A percentile compares a stretch with the other conserved stretches of the same genome.
Conservation (phyloP, 805 yeast species). For the Zygotorulaspora chibaensis region DNA sequence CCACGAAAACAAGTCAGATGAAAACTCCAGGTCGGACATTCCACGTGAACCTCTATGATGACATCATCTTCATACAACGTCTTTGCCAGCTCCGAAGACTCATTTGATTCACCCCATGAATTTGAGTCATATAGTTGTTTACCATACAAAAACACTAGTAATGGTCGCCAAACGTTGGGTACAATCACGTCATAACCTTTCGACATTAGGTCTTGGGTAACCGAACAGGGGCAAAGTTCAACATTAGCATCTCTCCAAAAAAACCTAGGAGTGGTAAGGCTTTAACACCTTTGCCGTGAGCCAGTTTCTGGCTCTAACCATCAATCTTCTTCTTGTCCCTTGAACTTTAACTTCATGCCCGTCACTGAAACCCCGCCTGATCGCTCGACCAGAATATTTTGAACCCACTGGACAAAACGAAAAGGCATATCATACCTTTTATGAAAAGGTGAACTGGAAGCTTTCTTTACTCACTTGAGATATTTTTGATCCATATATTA, state of each 20-base stretch:
- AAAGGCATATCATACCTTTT: constrained; percentile 61
- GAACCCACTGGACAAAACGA: constrained; percentile 72
- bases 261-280: constrained; percentile 87
- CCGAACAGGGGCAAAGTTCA: constrained; percentile 74
- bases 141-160: constrained; percentile 74
- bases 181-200: constrained; percentile 65
- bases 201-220: constrained; percentile 69
- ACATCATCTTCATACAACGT: constrained; percentile 74
- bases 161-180: constrained; percentile 95
- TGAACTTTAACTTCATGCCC: constrained; percentile 82
- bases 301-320: constrained; percentile 90
- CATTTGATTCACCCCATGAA: constrained; percentile 89
- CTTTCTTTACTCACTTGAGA: constrained; percentile 49
- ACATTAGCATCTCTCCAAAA: constrained; percentile 88
- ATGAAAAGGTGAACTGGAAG: constrained; percentile 67
- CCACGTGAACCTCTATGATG: constrained; percentile 83
- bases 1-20: constrained; percentile 73
- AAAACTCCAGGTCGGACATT: constrained; percentile 80
- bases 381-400: constrained; percentile 79
- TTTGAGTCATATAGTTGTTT: constrained; percentile 96
- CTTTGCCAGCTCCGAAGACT: constrained; percentile 63
- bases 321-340: constrained; percentile 75
- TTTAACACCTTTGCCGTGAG: constrained; percentile 64
- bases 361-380: constrained; percentile 81
- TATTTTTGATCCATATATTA: constrained; percentile 67